These are phyloP conservation scores for Apophysomyces trapeziformis DNA, from an alignment of 371 early-diverging fungal genomes.

Conservation along the genomic window DNA sequence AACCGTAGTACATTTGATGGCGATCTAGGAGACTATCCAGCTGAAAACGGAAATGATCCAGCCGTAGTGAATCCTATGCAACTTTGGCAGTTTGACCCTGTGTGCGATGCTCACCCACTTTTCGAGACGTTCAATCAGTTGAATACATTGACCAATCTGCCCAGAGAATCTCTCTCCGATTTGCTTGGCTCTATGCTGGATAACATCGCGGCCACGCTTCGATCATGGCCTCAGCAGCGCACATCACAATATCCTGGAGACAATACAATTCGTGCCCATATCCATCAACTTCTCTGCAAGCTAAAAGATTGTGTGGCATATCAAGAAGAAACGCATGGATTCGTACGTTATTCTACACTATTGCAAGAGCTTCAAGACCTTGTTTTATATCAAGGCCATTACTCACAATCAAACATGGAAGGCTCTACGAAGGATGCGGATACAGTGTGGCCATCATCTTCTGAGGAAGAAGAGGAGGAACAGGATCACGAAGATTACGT, in stretches of 20 bases:
- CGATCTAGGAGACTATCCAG: not conserved
- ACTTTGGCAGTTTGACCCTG: not conserved
- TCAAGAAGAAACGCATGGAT: not conserved
- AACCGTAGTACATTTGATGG: not conserved
- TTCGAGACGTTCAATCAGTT: not conserved
- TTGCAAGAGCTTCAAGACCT: not conserved
- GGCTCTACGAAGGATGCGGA: not conserved
- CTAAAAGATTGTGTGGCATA: not conserved
- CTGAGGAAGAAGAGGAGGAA: slow-evolving; percentile 2
- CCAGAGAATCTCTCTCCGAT: not conserved
- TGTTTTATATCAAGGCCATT: not conserved
- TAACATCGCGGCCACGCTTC: not conserved
- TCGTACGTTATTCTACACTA: not conserved
- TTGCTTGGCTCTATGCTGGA: not conserved
- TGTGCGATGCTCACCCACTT: not conserved
- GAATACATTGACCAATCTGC: not conserved
- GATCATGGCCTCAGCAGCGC: not conserved
- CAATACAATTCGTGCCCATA: not conserved
- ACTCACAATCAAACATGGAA: not conserved
- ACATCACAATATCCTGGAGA: not conserved
- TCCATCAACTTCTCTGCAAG: not conserved
- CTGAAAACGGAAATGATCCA: not conserved
- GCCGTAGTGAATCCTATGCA: not conserved
- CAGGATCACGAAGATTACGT: slow-evolving; percentile 13
- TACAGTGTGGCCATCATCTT: not conserved